Percentiles rank a stretch among this genome's conserved stretches.
Conservation (phyloP, 164 flowering plant species). For the Magnolia changhungtana region DNA sequence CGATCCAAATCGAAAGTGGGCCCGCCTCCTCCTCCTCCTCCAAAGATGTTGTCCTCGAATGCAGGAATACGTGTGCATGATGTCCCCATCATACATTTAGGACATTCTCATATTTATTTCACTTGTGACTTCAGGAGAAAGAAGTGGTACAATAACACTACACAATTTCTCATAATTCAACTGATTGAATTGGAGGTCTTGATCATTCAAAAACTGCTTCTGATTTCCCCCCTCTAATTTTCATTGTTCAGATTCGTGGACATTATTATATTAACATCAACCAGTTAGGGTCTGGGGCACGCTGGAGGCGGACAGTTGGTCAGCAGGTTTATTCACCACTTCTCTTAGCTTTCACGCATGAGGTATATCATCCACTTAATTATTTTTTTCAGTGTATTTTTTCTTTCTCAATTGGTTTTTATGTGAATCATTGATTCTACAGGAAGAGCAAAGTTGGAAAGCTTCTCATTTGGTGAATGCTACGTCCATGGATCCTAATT, state of each 20-base stretch:
- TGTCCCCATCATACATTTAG: too few species aligned
- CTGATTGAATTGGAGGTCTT: not conserved
- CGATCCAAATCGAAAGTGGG: too few species aligned
- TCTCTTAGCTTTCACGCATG: conserved; percentile 68
- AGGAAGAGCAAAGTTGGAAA: conserved; percentile 58
- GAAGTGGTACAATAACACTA: too few species aligned
- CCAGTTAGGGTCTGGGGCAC: conserved; percentile 54
- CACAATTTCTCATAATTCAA: not conserved
- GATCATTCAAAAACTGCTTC: not conserved
- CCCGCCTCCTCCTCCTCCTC: too few species aligned
- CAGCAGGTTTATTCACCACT: conserved; percentile 83
- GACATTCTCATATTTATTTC: too few species aligned
- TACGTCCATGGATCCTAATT: conserved; percentile 54
- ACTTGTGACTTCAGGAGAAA: too few species aligned
- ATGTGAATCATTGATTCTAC: conserved; percentile 14
- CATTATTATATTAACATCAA: conserved; percentile 61
- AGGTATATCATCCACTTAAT: conserved; percentile 37
- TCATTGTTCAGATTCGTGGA: conserved; percentile 58
- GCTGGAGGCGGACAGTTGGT: conserved; percentile 70
- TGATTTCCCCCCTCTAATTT: not conserved
- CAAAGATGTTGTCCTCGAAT: too few species aligned
- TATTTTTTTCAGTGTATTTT: not conserved
- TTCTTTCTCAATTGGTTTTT: not conserved
- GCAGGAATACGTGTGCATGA: too few species aligned
- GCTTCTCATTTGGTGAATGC: conserved; percentile 43